Base-by-base conservation (phyloP, 1,139 yeast species). In the Pneumocystis sp. region DNA sequence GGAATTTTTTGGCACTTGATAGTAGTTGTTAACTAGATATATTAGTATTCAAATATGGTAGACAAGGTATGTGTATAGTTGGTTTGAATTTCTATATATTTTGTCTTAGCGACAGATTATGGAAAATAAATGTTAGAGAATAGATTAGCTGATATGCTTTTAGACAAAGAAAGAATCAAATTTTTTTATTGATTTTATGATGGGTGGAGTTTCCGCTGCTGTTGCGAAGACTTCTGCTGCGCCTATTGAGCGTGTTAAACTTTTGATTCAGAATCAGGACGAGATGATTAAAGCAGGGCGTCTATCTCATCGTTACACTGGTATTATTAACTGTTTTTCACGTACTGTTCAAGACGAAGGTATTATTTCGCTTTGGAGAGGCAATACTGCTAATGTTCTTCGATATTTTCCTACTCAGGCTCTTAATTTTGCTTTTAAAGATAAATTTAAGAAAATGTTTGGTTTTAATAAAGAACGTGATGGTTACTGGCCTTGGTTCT, bases 401-500 rank as follows among this genome's bases (percentile, higher is more conserved):
- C 85, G 90, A 79, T 85, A 85, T 83, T 85, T 85, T 88, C 89
- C 90, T 76, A 85, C 89, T 73, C 89, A 85, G 81, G 90, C 90
- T 70, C 82, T 85, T 75, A 85, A 85, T 85, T 85, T 85, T 77
- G 90, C 90, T 76, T 85, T 85, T 87, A 85, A 85, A 82, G 90
- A 85, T 79, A 84, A 84, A 81, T 84, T 85, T 82, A 85, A 85
- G 84, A 82, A 83, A 74, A 77, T 85, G 82, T 85, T 85, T 76
- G 87, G 87, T 77, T 83, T 84, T 83, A 83, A 84, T 81, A 84
- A 84, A 83, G 80, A 79, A 65, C 83, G 82, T 70, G 82, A 80
- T 69, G 82, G 84, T 70, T 85, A 85, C 85, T 80, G 83, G 81
- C 78, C 77, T 73, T 84, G 87, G 88, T 83, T 85, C 74, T 84